phyloP scores from a whole-genome alignment of 805 yeast genomes.

The Saccharomycopsis malanga region DNA sequence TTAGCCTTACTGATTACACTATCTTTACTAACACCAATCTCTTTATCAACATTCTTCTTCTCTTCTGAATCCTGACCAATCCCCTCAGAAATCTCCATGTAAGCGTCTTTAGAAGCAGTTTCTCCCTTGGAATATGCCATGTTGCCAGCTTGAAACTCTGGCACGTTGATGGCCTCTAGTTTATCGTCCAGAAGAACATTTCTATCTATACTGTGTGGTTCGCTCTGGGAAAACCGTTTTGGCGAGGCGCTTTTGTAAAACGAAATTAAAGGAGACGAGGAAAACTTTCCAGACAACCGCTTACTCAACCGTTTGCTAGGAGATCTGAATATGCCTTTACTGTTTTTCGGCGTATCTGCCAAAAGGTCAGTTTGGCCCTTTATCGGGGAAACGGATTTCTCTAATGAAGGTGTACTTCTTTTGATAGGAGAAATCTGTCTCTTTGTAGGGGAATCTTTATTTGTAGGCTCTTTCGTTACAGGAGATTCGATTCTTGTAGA shows the following conservation, averaged over 20 bases:
- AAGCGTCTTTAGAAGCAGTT: neutral
- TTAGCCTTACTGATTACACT: too few species aligned
- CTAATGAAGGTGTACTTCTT: too few species aligned
- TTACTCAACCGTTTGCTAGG: conserved; percentile 12
- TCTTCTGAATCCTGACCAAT: neutral
- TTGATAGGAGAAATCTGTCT: too few species aligned
- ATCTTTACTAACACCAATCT: too few species aligned
- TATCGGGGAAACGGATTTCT: too few species aligned
- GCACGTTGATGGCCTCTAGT: conserved; percentile 9
- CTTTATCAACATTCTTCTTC: too few species aligned
- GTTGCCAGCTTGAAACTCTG: conserved; percentile 2
- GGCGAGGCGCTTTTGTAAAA: conserved; percentile 9
- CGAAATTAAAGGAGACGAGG: conserved; percentile 8
- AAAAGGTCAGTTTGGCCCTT: too few species aligned
- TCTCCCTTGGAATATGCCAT: neutral
- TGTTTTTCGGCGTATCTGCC: too few species aligned
- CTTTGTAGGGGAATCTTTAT: too few species aligned
- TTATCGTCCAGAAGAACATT: neutral
- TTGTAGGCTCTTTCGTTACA: too few species aligned
- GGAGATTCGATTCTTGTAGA: too few species aligned
- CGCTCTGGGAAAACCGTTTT: neutral
- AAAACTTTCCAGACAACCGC: conserved; percentile 16
- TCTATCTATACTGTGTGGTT: neutral
- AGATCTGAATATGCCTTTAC: conserved; percentile 9
- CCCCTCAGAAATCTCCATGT: neutral